Conservation (phyloP, 2,329 filamentous ascomycete genomes). For the Fonsecaea monophora region DNA sequence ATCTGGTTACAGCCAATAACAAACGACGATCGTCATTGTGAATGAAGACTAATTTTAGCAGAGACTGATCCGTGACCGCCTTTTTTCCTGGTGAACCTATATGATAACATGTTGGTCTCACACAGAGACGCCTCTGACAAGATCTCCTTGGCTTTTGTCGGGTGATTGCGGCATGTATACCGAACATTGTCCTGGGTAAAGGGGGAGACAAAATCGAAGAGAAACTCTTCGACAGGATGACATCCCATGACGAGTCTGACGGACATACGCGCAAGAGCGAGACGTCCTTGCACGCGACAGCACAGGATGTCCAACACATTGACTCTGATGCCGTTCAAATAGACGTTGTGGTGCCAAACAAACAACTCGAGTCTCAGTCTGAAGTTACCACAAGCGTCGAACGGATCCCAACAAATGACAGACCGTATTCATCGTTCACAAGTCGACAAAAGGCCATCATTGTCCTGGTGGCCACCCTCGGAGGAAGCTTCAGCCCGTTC, state of each 20-base stretch:
- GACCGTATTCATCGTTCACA: conserved; percentile 14
- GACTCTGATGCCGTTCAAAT: neutral
- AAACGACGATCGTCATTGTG: neutral
- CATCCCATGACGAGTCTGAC: neutral
- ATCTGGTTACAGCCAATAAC: neutral
- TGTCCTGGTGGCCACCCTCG: conserved; percentile 18
- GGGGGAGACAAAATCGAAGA: neutral
- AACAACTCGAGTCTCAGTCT: neutral
- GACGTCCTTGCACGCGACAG: neutral
- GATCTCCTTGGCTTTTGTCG: neutral
- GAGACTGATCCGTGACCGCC: neutral
- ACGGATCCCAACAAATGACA: conserved; percentile 13
- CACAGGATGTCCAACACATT: neutral
- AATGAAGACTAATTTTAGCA: neutral
- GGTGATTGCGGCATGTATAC: neutral
- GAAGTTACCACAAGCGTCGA: neutral
- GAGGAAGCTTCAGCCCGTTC: conserved; percentile 54
- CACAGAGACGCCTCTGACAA: neutral
- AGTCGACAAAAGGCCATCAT: conserved; percentile 18
- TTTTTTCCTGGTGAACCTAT: neutral
- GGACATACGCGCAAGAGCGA: neutral
- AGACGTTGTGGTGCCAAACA: neutral
- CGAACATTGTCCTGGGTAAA: neutral
- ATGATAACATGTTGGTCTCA: neutral
- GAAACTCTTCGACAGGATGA: neutral